Conservation (phyloP, 805 yeast genomes). For the Candida wancherniae region DNA sequence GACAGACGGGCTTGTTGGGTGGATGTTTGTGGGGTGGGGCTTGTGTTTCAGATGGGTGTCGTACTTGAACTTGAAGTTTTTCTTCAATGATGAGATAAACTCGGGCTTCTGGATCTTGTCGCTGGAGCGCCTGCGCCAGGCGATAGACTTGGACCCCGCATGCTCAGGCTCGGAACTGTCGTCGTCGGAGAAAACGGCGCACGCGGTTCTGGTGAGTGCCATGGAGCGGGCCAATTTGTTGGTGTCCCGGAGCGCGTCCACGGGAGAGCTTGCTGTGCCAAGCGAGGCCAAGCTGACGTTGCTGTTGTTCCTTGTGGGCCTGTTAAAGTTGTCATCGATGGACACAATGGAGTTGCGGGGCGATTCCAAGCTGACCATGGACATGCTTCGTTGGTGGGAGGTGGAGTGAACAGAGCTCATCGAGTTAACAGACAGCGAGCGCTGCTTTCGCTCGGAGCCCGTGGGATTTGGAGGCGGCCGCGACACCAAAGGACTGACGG, state of each 20-base stretch:
- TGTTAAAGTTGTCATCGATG: conserved; percentile 28
- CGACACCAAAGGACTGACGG: conserved; percentile 7
- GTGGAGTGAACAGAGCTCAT: conserved; percentile 25
- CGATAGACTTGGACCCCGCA: conserved; percentile 5
- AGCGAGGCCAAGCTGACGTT: conserved; percentile 20
- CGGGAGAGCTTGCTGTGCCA: conserved; percentile 10
- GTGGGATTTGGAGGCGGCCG: conserved; percentile 1
- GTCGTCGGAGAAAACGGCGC: conserved; percentile 32
- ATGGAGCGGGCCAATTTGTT: conserved; percentile 1
- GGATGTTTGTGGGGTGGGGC: conserved; percentile 1
- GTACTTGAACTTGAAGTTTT: conserved; percentile 17
- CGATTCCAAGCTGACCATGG: conserved; percentile 34
- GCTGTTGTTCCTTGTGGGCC: conserved; percentile 33
- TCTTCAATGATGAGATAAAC: conserved; percentile 12
- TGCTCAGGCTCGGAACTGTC: conserved; percentile 30
- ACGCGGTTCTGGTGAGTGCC: conserved; percentile 13
- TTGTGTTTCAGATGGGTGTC: conserved; percentile 9
- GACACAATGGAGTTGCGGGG: conserved; percentile 40
- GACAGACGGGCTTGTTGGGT: neutral
- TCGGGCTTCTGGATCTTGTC: conserved; percentile 13
- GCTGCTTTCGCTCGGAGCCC: conserved; percentile 16
- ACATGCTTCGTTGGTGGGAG: conserved; percentile 27
- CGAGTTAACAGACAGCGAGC: conserved; percentile 33
- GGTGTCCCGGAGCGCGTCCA: conserved; percentile 5
- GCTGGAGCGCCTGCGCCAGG: conserved; percentile 16